Conservation (phyloP, 2,329 filamentous ascomycete genomes). For the Polychaeton citri region DNA sequence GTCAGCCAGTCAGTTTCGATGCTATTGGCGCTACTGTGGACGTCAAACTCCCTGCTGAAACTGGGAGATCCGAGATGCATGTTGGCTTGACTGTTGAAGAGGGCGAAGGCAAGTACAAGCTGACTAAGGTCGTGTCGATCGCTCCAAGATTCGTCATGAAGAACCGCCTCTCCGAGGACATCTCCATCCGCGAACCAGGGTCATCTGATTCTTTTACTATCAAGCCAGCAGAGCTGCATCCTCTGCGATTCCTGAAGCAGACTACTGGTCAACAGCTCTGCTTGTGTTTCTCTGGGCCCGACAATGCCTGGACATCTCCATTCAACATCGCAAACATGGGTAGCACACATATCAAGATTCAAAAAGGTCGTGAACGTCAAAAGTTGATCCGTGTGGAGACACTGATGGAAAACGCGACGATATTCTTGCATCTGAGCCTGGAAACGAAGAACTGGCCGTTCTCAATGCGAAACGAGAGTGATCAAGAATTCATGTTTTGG, state of each 20-base stretch:
- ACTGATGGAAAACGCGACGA: constrained; percentile 80
- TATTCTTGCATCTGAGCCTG: constrained; percentile 80
- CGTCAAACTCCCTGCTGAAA: constrained; percentile 63
- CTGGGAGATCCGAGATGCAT: constrained; percentile 69
- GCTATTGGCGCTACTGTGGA: constrained; percentile 89
- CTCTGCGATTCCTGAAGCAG: constrained; percentile 81
- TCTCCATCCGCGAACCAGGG: constrained; percentile 82
- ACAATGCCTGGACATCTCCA: constrained; percentile 94
- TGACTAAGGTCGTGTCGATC: constrained; percentile 90
- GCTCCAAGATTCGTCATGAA: constrained; percentile 87
- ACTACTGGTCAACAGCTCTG: constrained; percentile 76
- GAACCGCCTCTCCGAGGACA: constrained; percentile 79
- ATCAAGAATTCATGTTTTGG: constrained; percentile 91
- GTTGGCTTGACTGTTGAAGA: constrained; percentile 78
- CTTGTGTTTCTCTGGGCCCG: constrained; percentile 82
- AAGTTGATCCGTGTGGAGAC: constrained; percentile 77
- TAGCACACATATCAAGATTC: constrained; percentile 83
- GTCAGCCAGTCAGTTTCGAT: constrained; percentile 94
- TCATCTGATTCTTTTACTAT: constrained; percentile 75
- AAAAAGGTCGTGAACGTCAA: constrained; percentile 80
- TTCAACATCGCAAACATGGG: constrained; percentile 96
- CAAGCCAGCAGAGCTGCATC: constrained; percentile 64
- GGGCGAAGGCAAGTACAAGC: constrained; percentile 92
- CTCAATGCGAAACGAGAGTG: constrained; percentile 96
- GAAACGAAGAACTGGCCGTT: constrained; percentile 97